phyloP scores from a whole-genome alignment of 2,329 filamentous ascomycete species.

The Hortaea werneckii region DNA sequence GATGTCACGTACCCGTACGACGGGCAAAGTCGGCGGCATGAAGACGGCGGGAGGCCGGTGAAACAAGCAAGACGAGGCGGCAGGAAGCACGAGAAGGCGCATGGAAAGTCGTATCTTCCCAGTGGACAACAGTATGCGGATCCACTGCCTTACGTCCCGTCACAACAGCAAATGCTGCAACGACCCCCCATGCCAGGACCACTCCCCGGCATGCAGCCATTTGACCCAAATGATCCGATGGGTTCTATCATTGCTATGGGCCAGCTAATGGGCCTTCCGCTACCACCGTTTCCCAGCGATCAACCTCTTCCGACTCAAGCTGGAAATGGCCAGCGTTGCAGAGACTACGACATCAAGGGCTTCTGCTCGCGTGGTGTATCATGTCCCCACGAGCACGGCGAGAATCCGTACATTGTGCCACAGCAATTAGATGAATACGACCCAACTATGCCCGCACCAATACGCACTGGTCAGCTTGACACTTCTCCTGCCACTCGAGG shows the following conservation, averaged over 20 bases:
- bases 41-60: constrained; percentile 35
- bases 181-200: constrained; percentile 29
- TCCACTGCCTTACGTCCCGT: background rate
- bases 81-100: constrained; percentile 19
- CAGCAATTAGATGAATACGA: constrained; percentile 46
- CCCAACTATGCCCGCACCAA: constrained; percentile 31
- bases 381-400: constrained; percentile 61
- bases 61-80: constrained; percentile 53
- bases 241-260: constrained; percentile 53
- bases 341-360: constrained; percentile 63
- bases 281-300: constrained; percentile 31
- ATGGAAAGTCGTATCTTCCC: constrained; percentile 6
- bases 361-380: constrained; percentile 58
- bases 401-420: constrained; percentile 38
- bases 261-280: constrained; percentile 39
- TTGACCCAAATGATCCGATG: constrained; percentile 53
- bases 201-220: constrained; percentile 38
- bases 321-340: constrained; percentile 42
- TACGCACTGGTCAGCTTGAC: constrained; percentile 11
- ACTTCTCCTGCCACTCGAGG: constrained; percentile 28
- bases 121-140: background rate
- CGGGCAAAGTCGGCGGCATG: constrained; percentile 20
- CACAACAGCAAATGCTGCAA: background rate
- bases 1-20: constrained; percentile 38
- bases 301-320: background rate